Evolutionary conservation across 1,284 basidiomycete genomes (phyloP).

Genomic region (Ganoderma sinense): DNA sequence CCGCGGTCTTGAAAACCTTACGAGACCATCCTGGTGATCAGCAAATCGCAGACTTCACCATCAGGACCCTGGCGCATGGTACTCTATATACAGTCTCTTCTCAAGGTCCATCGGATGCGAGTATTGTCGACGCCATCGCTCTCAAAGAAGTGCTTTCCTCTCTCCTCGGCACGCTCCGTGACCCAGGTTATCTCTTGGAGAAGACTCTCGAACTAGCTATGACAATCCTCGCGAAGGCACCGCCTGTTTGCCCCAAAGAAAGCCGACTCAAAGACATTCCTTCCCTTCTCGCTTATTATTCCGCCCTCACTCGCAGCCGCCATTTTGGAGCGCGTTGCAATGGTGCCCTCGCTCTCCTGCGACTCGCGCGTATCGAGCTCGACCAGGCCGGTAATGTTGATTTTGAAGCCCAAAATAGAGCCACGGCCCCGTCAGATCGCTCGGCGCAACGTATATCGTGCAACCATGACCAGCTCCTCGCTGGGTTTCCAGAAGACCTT

Average conservation of each 20-base stretch:
- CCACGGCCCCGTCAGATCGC: not conserved
- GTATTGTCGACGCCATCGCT: not conserved
- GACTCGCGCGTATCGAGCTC: not conserved
- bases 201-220: not conserved
- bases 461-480: not conserved
- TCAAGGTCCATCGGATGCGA: not conserved
- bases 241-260: not conserved
- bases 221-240: not conserved
- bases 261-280: not conserved
- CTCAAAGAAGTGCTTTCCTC: not conserved
- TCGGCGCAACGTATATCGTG: not conserved
- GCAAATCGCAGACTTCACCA: not conserved
- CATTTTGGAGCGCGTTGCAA: not conserved
- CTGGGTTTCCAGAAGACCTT: not conserved
- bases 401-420: not conserved
- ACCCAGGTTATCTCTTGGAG: not conserved
- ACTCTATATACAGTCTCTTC: not conserved
- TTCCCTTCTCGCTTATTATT: not conserved
- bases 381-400: not conserved
- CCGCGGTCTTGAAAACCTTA: not conserved
- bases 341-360: not conserved
- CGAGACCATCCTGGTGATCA: not conserved
- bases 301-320: not conserved
- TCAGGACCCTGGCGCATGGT: not conserved
- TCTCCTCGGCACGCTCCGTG: not conserved